Evolutionary conservation across 2,329 filamentous ascomycete genomes (phyloP), one percentile per base, ranked within the genome.

Genomic region (Fusarium verticillioides): DNA sequence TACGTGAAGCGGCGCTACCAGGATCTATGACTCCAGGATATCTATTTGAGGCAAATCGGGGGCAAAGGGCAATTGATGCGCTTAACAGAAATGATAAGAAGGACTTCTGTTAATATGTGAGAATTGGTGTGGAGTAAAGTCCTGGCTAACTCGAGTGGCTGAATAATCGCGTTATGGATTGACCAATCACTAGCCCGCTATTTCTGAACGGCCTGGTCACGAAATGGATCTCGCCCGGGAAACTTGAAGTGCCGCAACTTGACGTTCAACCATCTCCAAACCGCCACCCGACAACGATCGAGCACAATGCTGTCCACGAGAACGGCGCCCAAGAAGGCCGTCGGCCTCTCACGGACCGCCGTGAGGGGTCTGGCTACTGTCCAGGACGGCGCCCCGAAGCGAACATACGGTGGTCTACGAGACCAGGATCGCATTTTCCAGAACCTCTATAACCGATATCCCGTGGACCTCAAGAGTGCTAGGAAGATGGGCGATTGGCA

Each of bases 401-500:
- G 89, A 77, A 88, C 89, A 75, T 93, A 97, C 84, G 95, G 96
- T 79, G 95, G 94, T 66, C 89, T 99, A 78, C 93, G 91, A 85
- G 96, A 99, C 83, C 95, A 98, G 87, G 96, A 99, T 86, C 92
- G 96, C 79, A 99, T 99, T 85, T 99, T 99, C 86, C 95, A 97
- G 87, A 99, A 99, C 86, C 89, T 99, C 67, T 99, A 99, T 86
- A 92, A 94, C 80, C 94, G 96, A 82, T 94, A 94, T 85, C 95
- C 94, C 59, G 89, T 95, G 72, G 95, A 98, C 83, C 86, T 99
- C 78, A 96, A 96, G 87, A 94, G 91, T 81, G 95, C 96, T 60
- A 95, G 94, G 92, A 97, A 97, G 86, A 97, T 97, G 89, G 96
- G 96, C 78, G 96, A 98, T 84, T 99, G 96, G 96, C 91, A 99